Percentiles rank a stretch among this genome's conserved stretches.
These are phyloP conservation scores for Microbotryum saponariae DNA, from an alignment of 1,284 basidiomycete species.

Conservation along the genomic window DNA sequence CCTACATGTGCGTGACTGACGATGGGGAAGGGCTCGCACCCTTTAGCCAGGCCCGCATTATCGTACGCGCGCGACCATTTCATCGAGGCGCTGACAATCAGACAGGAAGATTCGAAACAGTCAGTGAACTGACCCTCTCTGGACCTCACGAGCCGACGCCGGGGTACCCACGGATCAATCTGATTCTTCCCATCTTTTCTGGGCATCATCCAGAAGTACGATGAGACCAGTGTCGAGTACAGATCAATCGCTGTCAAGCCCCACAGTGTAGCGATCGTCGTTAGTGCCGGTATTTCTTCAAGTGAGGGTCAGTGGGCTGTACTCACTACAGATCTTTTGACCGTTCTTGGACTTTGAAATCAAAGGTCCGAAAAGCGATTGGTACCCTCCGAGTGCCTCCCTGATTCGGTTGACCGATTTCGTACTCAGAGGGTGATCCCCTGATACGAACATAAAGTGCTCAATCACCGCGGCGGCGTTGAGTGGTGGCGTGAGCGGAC, in stretches of 20 bases:
- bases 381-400: neutral
- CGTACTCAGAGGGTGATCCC: constrained; percentile 10
- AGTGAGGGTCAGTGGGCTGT: no score
- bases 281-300: neutral
- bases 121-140: no score
- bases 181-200: neutral
- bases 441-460: constrained; percentile 16
- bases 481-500: constrained; percentile 10
- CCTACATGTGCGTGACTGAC: neutral
- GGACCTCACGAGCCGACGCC: neutral
- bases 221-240: neutral
- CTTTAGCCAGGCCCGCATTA: constrained; percentile 14
- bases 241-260: neutral
- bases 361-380: neutral
- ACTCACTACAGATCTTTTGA: constrained; percentile 3
- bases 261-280: no score
- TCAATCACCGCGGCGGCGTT: constrained; percentile 6
- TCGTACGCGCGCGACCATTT: constrained; percentile 11
- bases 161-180: constrained; percentile 4
- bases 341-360: neutral
- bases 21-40: constrained; percentile 29
- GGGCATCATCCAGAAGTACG: neutral
- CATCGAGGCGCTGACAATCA: neutral
- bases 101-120: no score
- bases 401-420: neutral